Base-by-base conservation (phyloP, 495 filamentous ascomycete genomes). In the Aspergillus saccharolyticus region DNA sequence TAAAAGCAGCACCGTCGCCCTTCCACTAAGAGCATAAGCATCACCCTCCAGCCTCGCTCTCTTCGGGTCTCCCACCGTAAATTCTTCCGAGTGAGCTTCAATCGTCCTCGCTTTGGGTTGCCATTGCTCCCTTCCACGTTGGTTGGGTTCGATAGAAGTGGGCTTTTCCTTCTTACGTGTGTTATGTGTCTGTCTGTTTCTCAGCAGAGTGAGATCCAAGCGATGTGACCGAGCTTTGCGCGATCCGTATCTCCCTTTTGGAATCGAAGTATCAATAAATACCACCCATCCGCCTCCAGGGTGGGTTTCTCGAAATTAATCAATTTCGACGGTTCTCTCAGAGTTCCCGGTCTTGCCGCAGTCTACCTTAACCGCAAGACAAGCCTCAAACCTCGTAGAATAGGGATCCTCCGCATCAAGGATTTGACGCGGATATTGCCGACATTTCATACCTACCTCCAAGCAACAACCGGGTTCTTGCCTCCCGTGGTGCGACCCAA, bases 401-500 rank as follows among this genome's bases (percentile, higher is more conserved):
- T 39, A 39, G 33, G 33, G 2, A 39, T 39, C 14, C 2, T 39
- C 33, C 33, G 33, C 33, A 9, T 12, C 33, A 39, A 12, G 33
- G 33, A n/a, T n/a, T n/a, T n/a, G n/a, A n/a, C n/a, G n/a, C n/a
- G n/a, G n/a, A 39, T 39, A 12, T 2, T 15, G 5, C 14, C 33
- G 33, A 39, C 33, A 39, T 39, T 39, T 8, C 33, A 39, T 39
- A 33, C 33, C 53, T 21, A 56, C 19, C 5, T 17, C 45, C 28
- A 56, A 49, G 39, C n/a, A 28, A 30, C 45, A 18, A 22, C 6
- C 30, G 28, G 20, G 20, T 12, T 28, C 30, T 56, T 51, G 33
- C 44, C 52, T 59, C 30, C n/a, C 46, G 57, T 55, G 44, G 57
- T 53, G 54, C 46, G 45, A 61, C 58, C 50, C 16, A 50, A 57